A percentile compares a stretch with the other conserved stretches of the same genome.
Conservation (phyloP, 768 basidiomycete species). For the Pleurotus platypus region DNA sequence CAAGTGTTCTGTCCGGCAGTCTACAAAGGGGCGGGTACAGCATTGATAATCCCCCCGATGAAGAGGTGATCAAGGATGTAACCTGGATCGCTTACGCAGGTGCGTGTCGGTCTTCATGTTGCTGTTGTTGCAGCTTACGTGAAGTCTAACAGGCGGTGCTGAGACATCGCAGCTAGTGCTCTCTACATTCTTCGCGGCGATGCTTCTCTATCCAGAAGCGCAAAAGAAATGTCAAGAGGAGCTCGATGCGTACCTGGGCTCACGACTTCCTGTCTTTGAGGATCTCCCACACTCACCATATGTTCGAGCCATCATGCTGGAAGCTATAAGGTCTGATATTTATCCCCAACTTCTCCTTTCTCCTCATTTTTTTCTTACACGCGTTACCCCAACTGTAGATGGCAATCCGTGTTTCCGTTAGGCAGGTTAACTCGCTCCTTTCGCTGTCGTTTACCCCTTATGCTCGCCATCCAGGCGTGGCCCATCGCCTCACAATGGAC, state of each 20-base stretch:
- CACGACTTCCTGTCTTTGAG: conserved; percentile 24
- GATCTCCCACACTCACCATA: conserved; percentile 25
- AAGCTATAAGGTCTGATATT: conserved; percentile 17
- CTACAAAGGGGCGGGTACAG: conserved; percentile 12
- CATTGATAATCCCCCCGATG: conserved; percentile 10
- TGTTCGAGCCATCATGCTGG: conserved; percentile 26
- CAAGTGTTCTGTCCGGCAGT: conserved; percentile 11
- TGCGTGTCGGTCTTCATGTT: background rate
- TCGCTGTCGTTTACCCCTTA: background rate
- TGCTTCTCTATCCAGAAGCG: conserved; percentile 24
- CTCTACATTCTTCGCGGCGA: conserved; percentile 20
- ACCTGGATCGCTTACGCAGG: conserved; percentile 11
- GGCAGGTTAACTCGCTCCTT: conserved; percentile 2
- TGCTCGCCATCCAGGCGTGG: conserved; percentile 5
- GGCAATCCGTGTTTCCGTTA: conserved; percentile 14
- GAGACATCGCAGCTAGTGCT: conserved; percentile 24
- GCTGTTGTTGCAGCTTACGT: too few relatives aligned
- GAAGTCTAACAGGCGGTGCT: conserved; percentile 17
- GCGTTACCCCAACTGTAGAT: background rate
- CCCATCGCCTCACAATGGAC: conserved; percentile 17
- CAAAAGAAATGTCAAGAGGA: conserved; percentile 26
- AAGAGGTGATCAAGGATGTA: background rate
- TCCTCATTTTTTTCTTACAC: too few relatives aligned
- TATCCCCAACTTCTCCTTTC: too few relatives aligned
- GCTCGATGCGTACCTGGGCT: conserved; percentile 24